Evolutionary conservation across 2,329 filamentous ascomycete species (phyloP).

Genomic region (Chaetothyriales sp.): DNA sequence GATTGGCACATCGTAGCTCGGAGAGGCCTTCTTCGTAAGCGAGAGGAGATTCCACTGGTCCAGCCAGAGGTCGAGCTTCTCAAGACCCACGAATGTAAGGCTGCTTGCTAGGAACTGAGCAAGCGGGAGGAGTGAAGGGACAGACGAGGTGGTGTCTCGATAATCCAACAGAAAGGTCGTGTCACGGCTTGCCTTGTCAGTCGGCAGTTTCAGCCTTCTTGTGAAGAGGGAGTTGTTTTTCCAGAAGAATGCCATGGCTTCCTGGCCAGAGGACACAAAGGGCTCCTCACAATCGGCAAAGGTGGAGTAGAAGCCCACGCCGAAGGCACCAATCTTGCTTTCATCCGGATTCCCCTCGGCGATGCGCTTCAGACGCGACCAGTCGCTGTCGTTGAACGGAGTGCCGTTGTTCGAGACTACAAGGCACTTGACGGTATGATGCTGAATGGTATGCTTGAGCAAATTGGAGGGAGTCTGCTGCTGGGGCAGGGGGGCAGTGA

Average conservation of each 20-base stretch:
- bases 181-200: slow-evolving; percentile 51
- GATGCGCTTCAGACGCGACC: slow-evolving; percentile 85
- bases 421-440: slow-evolving; percentile 78
- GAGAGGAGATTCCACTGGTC: slow-evolving; percentile 72
- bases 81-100: slow-evolving; percentile 82
- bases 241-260: slow-evolving; percentile 99
- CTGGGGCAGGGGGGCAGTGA: slow-evolving; percentile 54
- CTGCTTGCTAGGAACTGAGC: slow-evolving; percentile 90
- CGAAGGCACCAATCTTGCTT: slow-evolving; percentile 97
- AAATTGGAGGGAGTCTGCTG: slow-evolving; percentile 55
- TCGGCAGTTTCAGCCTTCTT: slow-evolving; percentile 61
- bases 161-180: slow-evolving; percentile 96
- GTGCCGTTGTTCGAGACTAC: slow-evolving; percentile 86
- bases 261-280: slow-evolving; percentile 80
- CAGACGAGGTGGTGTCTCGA: slow-evolving; percentile 69
- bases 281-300: slow-evolving; percentile 97
- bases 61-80: slow-evolving; percentile 78
- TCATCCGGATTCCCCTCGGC: slow-evolving; percentile 99
- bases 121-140: slow-evolving; percentile 74
- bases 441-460: slow-evolving; percentile 67
- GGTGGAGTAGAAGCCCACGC: slow-evolving; percentile 96
- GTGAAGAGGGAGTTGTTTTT: slow-evolving; percentile 97
- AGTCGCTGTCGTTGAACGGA: slow-evolving; percentile 79
- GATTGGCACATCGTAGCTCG: slow-evolving; percentile 56
- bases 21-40: slow-evolving; percentile 73